Base-by-base conservation (phyloP, 1,284 basidiomycete genomes). In the Chondrostereum purpureum region DNA sequence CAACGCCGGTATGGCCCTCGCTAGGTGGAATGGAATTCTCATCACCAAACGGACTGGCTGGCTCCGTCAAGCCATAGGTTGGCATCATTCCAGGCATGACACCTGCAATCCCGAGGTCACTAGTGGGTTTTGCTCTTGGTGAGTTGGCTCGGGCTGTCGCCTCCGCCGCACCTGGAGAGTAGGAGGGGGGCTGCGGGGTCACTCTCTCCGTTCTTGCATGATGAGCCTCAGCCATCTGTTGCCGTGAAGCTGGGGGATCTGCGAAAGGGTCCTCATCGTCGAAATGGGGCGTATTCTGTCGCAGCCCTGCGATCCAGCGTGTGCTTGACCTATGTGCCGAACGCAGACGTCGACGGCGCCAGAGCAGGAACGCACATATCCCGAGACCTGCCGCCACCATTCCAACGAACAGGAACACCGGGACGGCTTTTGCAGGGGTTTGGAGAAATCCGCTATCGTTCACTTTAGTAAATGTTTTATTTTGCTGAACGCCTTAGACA, bases 321-420 rank as follows among this genome's bases (percentile, higher is more conserved):
- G 51, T 22, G 21, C 36, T 55, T 48, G 60, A 57, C 42, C 63
- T 55, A 54, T 60, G 53, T 46, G 52, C 51, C 21, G 61, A 65
- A 43, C 66, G 68, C 21, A 61, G 65, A 43, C 66, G 68, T 22
- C 62, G 61, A 36, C 72, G 73, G 23, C 68, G 65, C 48, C 68
- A 67, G 48, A 63, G 58, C 44, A 66, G 61, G 35, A 70, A 54
- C 21, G 68, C 40, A 18, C 62, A 66, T 6, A 60, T 55, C 3
- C 66, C 46, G 1, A 73, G 31, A 3, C 63, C 62, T 4, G 69
- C 61, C 5, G 66, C 55, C 24, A 69, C 51, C 12, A 81, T 50
- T 16, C 73, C 80, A 21, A 76, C 65, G 14, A 66, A 71, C 4
- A 76, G 61, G 57, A 83, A 82, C 13, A 77, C 70, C 2, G 76